phyloP scores from a whole-genome alignment of 2,329 filamentous ascomycete genomes.

The Capronia americana region DNA sequence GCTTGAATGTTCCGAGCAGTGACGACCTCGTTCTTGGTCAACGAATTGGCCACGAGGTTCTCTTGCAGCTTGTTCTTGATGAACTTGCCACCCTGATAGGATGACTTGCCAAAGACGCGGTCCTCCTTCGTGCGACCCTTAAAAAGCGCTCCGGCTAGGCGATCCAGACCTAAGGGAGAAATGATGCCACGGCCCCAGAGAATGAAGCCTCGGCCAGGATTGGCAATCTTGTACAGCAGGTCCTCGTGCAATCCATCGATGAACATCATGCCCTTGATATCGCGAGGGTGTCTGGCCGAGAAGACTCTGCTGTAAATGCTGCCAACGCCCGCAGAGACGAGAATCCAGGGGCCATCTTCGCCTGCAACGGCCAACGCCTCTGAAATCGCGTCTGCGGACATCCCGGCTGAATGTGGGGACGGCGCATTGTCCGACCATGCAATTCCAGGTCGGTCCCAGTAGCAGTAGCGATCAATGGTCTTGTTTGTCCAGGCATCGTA shows the following conservation, averaged over 20 bases:
- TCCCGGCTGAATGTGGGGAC: conserved; percentile 89
- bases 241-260: conserved; percentile 92
- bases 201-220: conserved; percentile 74
- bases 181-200: conserved; percentile 87
- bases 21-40: conserved; percentile 81
- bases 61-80: conserved; percentile 94
- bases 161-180: conserved; percentile 84
- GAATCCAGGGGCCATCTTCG: conserved; percentile 86
- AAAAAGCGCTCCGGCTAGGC: conserved; percentile 80
- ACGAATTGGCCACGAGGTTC: conserved; percentile 81
- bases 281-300: conserved; percentile 76
- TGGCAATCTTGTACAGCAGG: conserved; percentile 71
- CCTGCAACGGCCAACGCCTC: conserved; percentile 81
- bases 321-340: conserved; percentile 85
- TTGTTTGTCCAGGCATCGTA: conserved; percentile 77
- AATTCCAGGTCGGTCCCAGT: conserved; percentile 89
- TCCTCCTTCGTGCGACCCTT: conserved; percentile 80
- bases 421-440: conserved; percentile 91
- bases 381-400: conserved; percentile 86
- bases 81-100: conserved; percentile 80
- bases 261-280: conserved; percentile 79
- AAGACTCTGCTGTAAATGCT: conserved; percentile 92
- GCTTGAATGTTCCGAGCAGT: conserved; percentile 81
- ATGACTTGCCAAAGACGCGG: conserved; percentile 79
- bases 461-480: conserved; percentile 88